These are phyloP conservation scores for Mentha longifolia DNA, from an alignment of 257 asterid species.

Conservation along the genomic window DNA sequence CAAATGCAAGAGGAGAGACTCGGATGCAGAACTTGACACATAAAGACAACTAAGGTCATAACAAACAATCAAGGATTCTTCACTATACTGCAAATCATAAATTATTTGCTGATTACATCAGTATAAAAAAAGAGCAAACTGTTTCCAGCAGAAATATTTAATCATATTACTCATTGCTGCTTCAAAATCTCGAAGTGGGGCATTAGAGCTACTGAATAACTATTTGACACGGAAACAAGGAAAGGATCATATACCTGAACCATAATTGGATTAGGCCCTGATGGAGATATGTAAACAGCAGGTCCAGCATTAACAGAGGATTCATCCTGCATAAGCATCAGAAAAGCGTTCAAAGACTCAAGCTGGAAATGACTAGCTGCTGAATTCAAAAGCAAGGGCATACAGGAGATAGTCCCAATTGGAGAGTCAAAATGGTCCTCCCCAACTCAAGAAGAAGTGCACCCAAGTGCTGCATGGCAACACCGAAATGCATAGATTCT, in stretches of 20 bases:
- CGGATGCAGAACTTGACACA: neutral
- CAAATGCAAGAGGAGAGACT: neutral
- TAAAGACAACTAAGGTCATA: neutral
- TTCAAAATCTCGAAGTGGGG: neutral
- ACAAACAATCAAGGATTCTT: neutral
- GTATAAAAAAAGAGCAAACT: neutral
- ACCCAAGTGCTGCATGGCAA: conserved; percentile 89
- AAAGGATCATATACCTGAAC: conserved; percentile 70
- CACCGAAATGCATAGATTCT: conserved; percentile 66
- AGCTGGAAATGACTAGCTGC: conserved; percentile 18
- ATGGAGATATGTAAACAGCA: conserved; percentile 88
- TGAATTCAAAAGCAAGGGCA: conserved; percentile 33
- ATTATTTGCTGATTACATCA: conserved; percentile 5
- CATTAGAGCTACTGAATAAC: neutral
- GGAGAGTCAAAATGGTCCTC: conserved; percentile 78
- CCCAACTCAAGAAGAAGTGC: conserved; percentile 90
- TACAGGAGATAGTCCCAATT: conserved; percentile 84
- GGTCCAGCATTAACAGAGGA: conserved; percentile 89
- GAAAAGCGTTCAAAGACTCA: conserved; percentile 26
- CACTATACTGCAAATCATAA: neutral
- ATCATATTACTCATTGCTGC: neutral
- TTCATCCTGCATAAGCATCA: conserved; percentile 69
- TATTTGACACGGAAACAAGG: neutral
- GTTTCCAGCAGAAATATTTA: neutral
- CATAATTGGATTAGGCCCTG: conserved; percentile 97